Percentiles rank a stretch among this genome's conserved stretches.
These are phyloP conservation scores for Pseudogymnoascus sp. DNA, from an alignment of 2,329 filamentous ascomycete genomes.

Conservation along the genomic window DNA sequence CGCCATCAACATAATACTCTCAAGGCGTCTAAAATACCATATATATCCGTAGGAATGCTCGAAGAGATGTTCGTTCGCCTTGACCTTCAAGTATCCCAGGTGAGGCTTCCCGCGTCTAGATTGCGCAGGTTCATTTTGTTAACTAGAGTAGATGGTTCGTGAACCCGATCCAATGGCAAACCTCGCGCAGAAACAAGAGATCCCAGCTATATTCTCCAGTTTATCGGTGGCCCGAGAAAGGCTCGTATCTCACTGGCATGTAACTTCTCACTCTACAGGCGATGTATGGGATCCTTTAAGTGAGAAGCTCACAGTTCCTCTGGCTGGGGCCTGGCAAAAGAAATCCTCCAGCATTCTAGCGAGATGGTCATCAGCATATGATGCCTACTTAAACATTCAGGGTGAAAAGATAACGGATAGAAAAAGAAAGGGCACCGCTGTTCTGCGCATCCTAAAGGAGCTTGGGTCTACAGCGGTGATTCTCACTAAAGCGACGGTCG, in stretches of 20 bases:
- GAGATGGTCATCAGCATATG: background rate
- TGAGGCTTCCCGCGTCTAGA: background rate
- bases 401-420: background rate
- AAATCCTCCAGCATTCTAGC: background rate
- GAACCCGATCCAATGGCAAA: background rate
- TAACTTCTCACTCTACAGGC: background rate
- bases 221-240: background rate
- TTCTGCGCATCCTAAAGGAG: background rate
- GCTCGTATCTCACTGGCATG: background rate
- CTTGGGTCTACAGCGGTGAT: background rate
- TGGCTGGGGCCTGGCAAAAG: background rate
- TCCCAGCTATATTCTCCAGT: background rate
- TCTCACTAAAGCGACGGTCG: background rate
- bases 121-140: background rate
- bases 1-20: conserved; percentile 11
- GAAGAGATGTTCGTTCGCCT: conserved; percentile 17
- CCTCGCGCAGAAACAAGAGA: background rate
- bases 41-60: conserved; percentile 14
- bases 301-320: background rate
- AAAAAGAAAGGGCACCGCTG: background rate
- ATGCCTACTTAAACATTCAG: background rate
- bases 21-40: conserved; percentile 8
- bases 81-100: conserved; percentile 15
- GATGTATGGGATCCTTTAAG: background rate
- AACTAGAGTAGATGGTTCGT: conserved; percentile 13